Evolutionary conservation across 2,329 filamentous ascomycete species (phyloP).

Genomic region (Colletotrichum orchidophilum): DNA sequence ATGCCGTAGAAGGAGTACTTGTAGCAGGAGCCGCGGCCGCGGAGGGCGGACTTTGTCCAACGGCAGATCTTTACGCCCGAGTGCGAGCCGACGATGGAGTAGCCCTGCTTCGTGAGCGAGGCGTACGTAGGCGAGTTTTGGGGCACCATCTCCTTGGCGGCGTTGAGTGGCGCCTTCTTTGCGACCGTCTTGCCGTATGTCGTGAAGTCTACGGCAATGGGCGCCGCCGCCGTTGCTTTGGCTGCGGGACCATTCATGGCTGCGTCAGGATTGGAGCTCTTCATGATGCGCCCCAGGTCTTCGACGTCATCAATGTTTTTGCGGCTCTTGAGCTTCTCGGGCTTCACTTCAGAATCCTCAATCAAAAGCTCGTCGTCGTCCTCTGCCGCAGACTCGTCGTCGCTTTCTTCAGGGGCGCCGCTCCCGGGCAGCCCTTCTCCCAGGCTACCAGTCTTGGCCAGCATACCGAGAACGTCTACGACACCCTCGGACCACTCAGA

Average conservation of each 20-base stretch:
- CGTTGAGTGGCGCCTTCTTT: constrained; percentile 50
- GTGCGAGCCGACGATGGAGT: constrained; percentile 93
- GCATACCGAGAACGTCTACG: constrained; percentile 72
- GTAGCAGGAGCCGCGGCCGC: constrained; percentile 94
- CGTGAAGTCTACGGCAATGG: constrained; percentile 88
- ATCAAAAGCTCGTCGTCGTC: constrained; percentile 62
- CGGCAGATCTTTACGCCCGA: constrained; percentile 98
- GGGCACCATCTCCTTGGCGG: constrained; percentile 92
- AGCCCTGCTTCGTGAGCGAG: constrained; percentile 94
- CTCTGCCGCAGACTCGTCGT: constrained; percentile 74
- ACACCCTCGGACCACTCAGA: constrained; percentile 83
- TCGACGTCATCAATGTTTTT: constrained; percentile 79
- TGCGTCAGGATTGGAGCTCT: constrained; percentile 52
- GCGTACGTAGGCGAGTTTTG: constrained; percentile 88
- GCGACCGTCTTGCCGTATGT: constrained; percentile 68
- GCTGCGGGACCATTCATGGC: constrained; percentile 44
- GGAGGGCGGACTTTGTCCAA: constrained; percentile 97
- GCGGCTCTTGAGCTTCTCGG: constrained; percentile 51
- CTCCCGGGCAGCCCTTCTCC: constrained; percentile 79
- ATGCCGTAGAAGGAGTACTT: constrained; percentile 99
- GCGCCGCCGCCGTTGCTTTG: constrained; percentile 32
- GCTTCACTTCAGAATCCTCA: constrained; percentile 54
- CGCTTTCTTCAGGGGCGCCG: constrained; percentile 85
- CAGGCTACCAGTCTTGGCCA: constrained; percentile 66
- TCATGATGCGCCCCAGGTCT: constrained; percentile 77